These are phyloP conservation scores for Globisporangium sylvaticum DNA, from an alignment of 352 stramenopile genomes.

Conservation along the genomic window DNA sequence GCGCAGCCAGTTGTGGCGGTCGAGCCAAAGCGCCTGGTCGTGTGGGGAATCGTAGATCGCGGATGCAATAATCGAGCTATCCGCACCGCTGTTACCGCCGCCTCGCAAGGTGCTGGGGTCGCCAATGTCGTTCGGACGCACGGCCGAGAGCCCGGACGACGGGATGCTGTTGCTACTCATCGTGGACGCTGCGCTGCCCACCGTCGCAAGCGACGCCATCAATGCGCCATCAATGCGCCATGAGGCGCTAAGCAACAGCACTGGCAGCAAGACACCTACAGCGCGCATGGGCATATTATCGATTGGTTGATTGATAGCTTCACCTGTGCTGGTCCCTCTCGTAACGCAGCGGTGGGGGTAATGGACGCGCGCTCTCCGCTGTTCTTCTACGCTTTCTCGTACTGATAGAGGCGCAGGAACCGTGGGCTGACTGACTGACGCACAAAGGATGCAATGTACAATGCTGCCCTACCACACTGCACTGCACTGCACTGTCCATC, in stretches of 20 bases:
- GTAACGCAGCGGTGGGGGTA: not conserved
- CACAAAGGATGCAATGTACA: not conserved
- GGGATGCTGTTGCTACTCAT: too few relatives aligned
- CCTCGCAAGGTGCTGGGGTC: not conserved
- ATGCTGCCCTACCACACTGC: not conserved
- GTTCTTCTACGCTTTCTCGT: not conserved
- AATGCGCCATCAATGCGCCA: not conserved
- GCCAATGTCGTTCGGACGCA: slow-evolving; percentile 1
- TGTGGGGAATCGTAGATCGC: slow-evolving; percentile 2
- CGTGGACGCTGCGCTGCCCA: too few relatives aligned
- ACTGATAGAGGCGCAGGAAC: not conserved
- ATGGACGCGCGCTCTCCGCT: not conserved
- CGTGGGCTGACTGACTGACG: not conserved
- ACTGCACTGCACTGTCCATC: not conserved
- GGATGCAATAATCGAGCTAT: not conserved
- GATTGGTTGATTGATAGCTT: not conserved
- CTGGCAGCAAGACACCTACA: not conserved
- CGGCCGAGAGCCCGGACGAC: not conserved
- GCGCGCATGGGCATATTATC: not conserved
- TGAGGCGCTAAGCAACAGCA: not conserved
- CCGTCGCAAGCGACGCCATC: not conserved
- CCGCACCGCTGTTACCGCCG: not conserved
- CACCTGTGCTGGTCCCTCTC: not conserved
- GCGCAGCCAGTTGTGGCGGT: slow-evolving; percentile 19
- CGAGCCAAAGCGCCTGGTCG: slow-evolving; percentile 17